Evolutionary conservation across 352 stramenopile genomes (phyloP), one percentile per base, ranked within the genome.

Genomic region (Aphanomyces astaci): DNA sequence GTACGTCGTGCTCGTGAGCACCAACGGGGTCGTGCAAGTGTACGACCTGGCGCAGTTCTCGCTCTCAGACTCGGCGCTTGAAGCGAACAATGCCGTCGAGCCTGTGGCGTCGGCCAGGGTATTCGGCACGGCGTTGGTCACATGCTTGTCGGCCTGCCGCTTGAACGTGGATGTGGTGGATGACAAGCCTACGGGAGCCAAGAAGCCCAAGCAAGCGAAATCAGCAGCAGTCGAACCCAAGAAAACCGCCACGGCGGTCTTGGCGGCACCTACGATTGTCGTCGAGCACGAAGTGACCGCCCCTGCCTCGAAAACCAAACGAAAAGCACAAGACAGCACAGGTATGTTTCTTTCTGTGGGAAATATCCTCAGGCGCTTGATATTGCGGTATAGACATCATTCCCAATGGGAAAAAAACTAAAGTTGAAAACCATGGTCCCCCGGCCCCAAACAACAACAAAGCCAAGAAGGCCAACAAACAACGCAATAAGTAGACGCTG

Each of bases 1-100:
- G 43, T 92, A 77, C 76, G 77, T 94, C 19, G 81, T 94, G 27
- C 54, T 92, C 4, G 84, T 83, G 33, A 88, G 84, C 4, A 91
- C 86, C 25, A 85, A 85, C 56, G 86, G 86, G 36, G 74, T 76
- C 24, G 80, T 94, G 36, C 82, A 90, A 70, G 78, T 94, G n/a
- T 94, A 81, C 81, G 81, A 94, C 70, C 70, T 91, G 22, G 76
- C 80, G 2, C 71, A 79, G 5, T 88, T 92, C 43, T 75, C 75
- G 0, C 78, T 82, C 0, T 78, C 83, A n/a, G 75, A 89, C 39
- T 73, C 73, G 13, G 90, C 92, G n/a, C 13, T 59, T 7, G 49
- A 56, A 10, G 64, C n/a, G 11, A 66, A 60, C 74, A 80, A 73
- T 11, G 67, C 65, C 5, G 80, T 88, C 22, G 64, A 74, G 59